Base-by-base conservation (phyloP, 2,329 filamentous ascomycete genomes). In the Penicillium sp. region DNA sequence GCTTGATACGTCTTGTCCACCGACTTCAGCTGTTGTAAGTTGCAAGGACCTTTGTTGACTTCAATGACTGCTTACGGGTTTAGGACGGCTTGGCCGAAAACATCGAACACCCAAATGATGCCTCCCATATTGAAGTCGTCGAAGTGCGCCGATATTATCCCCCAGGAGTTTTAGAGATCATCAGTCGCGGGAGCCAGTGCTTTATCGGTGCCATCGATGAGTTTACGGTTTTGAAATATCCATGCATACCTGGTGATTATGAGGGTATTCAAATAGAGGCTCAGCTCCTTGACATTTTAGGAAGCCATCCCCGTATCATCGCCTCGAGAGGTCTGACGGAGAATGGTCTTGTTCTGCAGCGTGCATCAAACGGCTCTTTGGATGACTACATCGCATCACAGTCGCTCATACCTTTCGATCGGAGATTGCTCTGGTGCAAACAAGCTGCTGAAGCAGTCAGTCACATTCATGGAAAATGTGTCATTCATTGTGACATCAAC, bases 391-490 rank as follows among this genome's bases (percentile, higher is more conserved):
- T 60, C 16, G 16, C 29, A 24, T 45, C 47, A 27, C 21, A 54
- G 6, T 29, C 36, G 0, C 3, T n/a, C 32, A 55, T 55, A 13
- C 6, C 51, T 21, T n/a, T 55, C 5, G 24, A 55, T 5, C 47
- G 27, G 18, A 61, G 36, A 49, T 29, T 62, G 21, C 39, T 44
- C 18, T 61, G 60, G 59, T 58, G 57, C 39, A 56, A 57, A 53
- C 58, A 64, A 52, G 58, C 60, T 21, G 56, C 60, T 27, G 57
- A 62, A 43, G 60, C 60, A 36, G 36, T 64, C 21, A 46, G 51
- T 36, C 56, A 56, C 21, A 56, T 61, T 4, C 52, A 62, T 43
- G 7, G 18, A 11, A 59, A 53, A 32, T 9, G 31, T 4, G 45
- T 63, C 2, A 57, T 53, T 22, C 50, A 53, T 22, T 53, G 51